Base-by-base conservation (phyloP, 1,284 basidiomycete species). In the Heterobasidion irregulare region DNA sequence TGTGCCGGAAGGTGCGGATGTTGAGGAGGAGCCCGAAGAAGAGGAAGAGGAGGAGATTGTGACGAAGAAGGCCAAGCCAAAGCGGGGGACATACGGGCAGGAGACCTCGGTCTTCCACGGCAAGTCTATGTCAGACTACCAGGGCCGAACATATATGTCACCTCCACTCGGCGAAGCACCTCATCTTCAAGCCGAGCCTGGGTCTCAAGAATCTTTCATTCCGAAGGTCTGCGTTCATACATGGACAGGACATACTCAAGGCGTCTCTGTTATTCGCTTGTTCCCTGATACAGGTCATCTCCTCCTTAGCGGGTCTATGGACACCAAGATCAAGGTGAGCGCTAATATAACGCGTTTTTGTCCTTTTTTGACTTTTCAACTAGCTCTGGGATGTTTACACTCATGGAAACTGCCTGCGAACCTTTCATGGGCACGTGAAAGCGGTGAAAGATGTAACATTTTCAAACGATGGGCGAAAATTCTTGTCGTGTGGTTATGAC, bases 301-400 rank as follows among this genome's bases (percentile, higher is more conserved):
- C 34, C 69, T 99, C 59, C 81, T 99, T 57, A 95, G 91, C 66
- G 94, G 88, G 1, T 95, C 92, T 55, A 96, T 98, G 93, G 97
- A 99, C 71, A 98, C 94, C 8, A 96, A 98, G 70, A 92, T 99
- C 75, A 99, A 99, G 79, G 93, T 89, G 66, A 55, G 80, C 65
- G 2, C 36, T 19, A 50, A 19, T 56, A 47, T 34, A n/a, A 15
- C 47, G 16, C 18, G 47, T 34, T 44, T n/a, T 45, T 26, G 3
- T 4, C 50, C 47, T 16, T 16, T 53, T 26, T 26, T 26, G 26
- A n/a, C 38, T 41, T 41, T n/a, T 41, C 5, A 41, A 41, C 41
- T 64, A 96, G 92, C 81, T 99, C 44, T 99, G 97, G 97, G 97
- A 99, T 66, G 83, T 98, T 2, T 99, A 99, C 66, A 92, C 93